Base-by-base conservation (phyloP, 768 basidiomycete species). In the Podaxis sp. region DNA sequence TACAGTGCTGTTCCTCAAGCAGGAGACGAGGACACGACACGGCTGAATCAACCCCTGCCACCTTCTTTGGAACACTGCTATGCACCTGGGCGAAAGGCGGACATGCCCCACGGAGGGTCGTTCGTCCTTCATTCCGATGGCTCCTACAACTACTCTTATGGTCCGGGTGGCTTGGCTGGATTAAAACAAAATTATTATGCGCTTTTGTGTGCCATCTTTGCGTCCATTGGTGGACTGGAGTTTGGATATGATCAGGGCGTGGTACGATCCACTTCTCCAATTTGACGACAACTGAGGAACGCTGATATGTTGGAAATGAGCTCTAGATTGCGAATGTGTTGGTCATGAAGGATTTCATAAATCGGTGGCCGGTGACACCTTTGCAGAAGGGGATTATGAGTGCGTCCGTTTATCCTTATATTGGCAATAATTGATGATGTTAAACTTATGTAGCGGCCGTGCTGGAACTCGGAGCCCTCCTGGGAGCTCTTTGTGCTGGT, bases 181-280 rank as follows among this genome's bases (percentile, higher is more conserved):
- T 77, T 93, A 15, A 69, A 80, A 51, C 81, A 81, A 64, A 93
- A 91, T 70, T 80, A 78, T 61, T 90, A 87, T 66, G 82, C 86
- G 3, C 72, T 88, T 7, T 74, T 85, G 1, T 92, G 90, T 64
- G 89, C 87, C 3, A 75, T 88, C 53, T 91, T 92, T 65, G 91
- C 88, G 0, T 89, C 87, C 9, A 83, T 93, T 66, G 91, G 91
- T 1, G 90, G 90, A 0, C 70, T 92, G 60, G 85, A 88, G 13
- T 93, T 93, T 72, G 91, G 91, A 8, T 93, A 93, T 69, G 91
- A 92, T 67, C 91, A 93, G 69, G 91, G 91, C 40, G 91, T 93
- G 53, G 82, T 81, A 66, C 50, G 76, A 73, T 0, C 19, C 33
- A 11, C 40, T 27, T 47, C 27, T 50, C 33, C 24, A 5, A 1